phyloP scores from a whole-genome alignment of 2,329 filamentous ascomycete species.

The Ophiostoma sp. region DNA sequence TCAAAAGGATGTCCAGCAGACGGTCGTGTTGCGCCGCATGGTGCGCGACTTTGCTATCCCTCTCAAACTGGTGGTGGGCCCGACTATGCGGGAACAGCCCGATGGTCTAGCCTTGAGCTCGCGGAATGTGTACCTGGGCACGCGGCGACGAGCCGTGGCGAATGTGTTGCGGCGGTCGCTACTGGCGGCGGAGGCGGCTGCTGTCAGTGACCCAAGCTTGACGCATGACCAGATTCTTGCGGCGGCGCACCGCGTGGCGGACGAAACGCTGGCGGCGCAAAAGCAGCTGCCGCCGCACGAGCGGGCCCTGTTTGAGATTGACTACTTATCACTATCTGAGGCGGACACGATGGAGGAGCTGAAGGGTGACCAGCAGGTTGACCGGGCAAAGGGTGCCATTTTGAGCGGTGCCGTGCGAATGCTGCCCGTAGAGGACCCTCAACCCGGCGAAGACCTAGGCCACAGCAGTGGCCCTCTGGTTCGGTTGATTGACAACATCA shows the following conservation, averaged over 20 bases:
- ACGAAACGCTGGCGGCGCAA: constrained; percentile 60
- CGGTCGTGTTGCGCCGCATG: constrained; percentile 82
- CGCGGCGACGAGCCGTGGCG: constrained; percentile 68
- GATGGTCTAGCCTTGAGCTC: constrained; percentile 91
- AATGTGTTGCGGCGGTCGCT: constrained; percentile 71
- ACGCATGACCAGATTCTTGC: constrained; percentile 67
- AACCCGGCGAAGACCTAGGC: constrained; percentile 72
- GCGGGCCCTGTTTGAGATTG: constrained; percentile 75
- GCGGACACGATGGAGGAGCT: constrained; percentile 81
- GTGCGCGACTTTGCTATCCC: constrained; percentile 84
- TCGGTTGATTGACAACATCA: constrained; percentile 90
- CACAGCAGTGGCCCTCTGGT: constrained; percentile 72
- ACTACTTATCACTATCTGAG: constrained; percentile 90
- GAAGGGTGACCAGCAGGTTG: constrained; percentile 53
- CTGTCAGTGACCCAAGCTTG: constrained; percentile 36
- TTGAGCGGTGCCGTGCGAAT: constrained; percentile 91
- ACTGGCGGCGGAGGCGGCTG: constrained; percentile 62
- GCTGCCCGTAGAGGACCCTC: constrained; percentile 71
- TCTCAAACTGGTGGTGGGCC: constrained; percentile 69
- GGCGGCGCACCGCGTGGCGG: constrained; percentile 64
- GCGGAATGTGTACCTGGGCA: constrained; percentile 87
- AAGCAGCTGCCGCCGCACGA: constrained; percentile 57
- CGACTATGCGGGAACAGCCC: constrained; percentile 68
- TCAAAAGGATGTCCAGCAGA: constrained; percentile 97
- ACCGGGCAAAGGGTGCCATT: constrained; percentile 71